Evolutionary conservation across 2,329 filamentous ascomycete genomes (phyloP).

Genomic region (Pseudocercospora pini-densiflorae): DNA sequence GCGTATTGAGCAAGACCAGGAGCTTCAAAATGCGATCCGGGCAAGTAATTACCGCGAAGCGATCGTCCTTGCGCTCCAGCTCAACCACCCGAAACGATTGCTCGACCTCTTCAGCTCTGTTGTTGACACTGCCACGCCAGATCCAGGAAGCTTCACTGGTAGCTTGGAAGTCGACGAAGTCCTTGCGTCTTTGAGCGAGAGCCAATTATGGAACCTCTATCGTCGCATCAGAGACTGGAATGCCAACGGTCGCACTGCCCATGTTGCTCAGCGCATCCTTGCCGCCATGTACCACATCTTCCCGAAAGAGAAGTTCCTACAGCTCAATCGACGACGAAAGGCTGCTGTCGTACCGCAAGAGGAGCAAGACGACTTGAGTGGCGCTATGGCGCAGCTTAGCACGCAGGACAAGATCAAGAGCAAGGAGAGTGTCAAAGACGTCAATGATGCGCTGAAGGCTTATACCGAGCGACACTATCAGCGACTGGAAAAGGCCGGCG

Average conservation of each 20-base stretch:
- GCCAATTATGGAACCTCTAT: slow-evolving; percentile 83
- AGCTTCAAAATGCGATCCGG: slow-evolving; percentile 90
- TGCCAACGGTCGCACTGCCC: slow-evolving; percentile 85
- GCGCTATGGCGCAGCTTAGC: slow-evolving; percentile 39
- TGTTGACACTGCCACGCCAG: slow-evolving; percentile 64
- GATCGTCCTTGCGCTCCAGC: slow-evolving; percentile 86
- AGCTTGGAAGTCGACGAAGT: slow-evolving; percentile 77
- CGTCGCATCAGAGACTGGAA: slow-evolving; percentile 93
- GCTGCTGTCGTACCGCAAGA: slow-evolving; percentile 28
- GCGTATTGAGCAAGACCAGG: slow-evolving; percentile 91
- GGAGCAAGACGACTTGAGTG: slow-evolving; percentile 36
- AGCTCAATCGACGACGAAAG: slow-evolving; percentile 41
- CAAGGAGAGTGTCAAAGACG: slow-evolving; percentile 75
- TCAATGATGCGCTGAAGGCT: slow-evolving; percentile 82
- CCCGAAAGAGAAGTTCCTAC: slow-evolving; percentile 74
- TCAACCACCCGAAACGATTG: slow-evolving; percentile 90
- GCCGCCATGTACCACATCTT: slow-evolving; percentile 80
- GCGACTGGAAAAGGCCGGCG: slow-evolving; percentile 83
- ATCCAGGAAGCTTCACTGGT: slow-evolving; percentile 67
- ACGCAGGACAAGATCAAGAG: slow-evolving; percentile 41
- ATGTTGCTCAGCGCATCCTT: slow-evolving; percentile 83
- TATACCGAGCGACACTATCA: slow-evolving; percentile 95
- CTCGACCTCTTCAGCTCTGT: slow-evolving; percentile 84
- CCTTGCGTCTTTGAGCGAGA: slow-evolving; percentile 75
- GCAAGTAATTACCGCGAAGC: slow-evolving; percentile 88